These are phyloP conservation scores for Talaromyces pinophilus DNA, from an alignment of 2,329 filamentous ascomycete genomes.

Conservation along the genomic window DNA sequence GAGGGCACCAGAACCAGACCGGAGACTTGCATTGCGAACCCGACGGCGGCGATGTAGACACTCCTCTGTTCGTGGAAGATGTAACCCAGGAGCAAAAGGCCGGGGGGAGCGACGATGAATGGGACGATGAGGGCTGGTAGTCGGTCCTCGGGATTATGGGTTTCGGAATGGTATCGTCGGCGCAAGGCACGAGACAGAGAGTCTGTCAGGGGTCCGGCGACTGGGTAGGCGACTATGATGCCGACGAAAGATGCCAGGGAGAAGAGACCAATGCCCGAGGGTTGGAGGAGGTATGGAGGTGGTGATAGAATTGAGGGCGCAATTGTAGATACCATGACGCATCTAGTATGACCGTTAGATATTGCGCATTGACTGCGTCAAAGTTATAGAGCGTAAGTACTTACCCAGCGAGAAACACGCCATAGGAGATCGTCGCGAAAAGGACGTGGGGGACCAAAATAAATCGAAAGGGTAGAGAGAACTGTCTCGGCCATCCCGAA, in stretches of 20 bases:
- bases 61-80: slow-evolving; percentile 30
- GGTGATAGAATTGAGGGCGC: slow-evolving; percentile 32
- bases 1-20: slow-evolving; percentile 38
- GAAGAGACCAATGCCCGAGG: slow-evolving; percentile 32
- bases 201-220: slow-evolving; percentile 46
- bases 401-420: slow-evolving; percentile 32
- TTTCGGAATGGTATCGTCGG: slow-evolving; percentile 33
- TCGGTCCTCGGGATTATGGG: slow-evolving; percentile 45
- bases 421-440: slow-evolving; percentile 33
- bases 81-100: slow-evolving; percentile 38
- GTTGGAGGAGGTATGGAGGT: slow-evolving; percentile 38
- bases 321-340: slow-evolving; percentile 31
- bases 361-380: neutral
- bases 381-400: neutral
- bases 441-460: slow-evolving; percentile 30
- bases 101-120: slow-evolving; percentile 38
- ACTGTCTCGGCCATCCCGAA: slow-evolving; percentile 22
- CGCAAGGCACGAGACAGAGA: slow-evolving; percentile 38
- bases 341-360: slow-evolving; percentile 16
- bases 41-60: slow-evolving; percentile 32
- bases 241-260: slow-evolving; percentile 40
- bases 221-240: slow-evolving; percentile 41
- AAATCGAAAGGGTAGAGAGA: slow-evolving; percentile 31
- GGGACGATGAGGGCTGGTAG: slow-evolving; percentile 43
- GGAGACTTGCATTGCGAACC: slow-evolving; percentile 33